A percentile compares a stretch with the other conserved stretches of the same genome.
These are phyloP conservation scores for Lactarius pseudohatsudake DNA, from an alignment of 768 basidiomycete species.

Conservation along the genomic window DNA sequence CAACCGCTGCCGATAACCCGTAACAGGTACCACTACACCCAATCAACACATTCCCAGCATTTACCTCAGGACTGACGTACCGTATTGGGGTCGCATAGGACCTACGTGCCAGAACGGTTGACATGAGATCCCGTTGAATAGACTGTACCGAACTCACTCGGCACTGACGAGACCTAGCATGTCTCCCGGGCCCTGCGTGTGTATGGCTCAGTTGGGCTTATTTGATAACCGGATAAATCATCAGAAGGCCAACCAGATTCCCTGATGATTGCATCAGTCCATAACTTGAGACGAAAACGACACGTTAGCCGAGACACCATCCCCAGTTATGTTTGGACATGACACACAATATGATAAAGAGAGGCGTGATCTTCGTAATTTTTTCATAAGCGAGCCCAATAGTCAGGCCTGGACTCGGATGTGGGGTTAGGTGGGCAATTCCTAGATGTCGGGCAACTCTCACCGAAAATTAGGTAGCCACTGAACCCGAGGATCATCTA, in stretches of 20 bases:
- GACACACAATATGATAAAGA: conserved; percentile 67
- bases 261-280: conserved; percentile 72
- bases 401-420: conserved; percentile 43
- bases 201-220: neutral
- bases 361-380: conserved; percentile 59
- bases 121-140: neutral
- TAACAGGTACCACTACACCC: conserved; percentile 60
- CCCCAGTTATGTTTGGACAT: neutral
- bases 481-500: conserved; percentile 69
- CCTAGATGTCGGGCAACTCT: conserved; percentile 22
- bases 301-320: conserved; percentile 1
- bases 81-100: conserved; percentile 66
- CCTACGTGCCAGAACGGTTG: conserved; percentile 34
- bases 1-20: conserved; percentile 64
- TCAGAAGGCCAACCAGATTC: conserved; percentile 48
- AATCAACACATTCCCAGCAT: conserved; percentile 10
- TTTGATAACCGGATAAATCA: neutral
- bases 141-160: conserved; percentile 46
- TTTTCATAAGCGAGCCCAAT: conserved; percentile 62
- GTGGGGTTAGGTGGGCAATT: neutral
- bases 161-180: conserved; percentile 67
- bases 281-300: conserved; percentile 43
- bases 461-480: conserved; percentile 65
- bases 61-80: conserved; percentile 34
- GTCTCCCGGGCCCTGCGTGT: conserved; percentile 61